phyloP scores from a whole-genome alignment of 371 early-diverging fungal genomes.

The Vairimorpha ceranae region DNA sequence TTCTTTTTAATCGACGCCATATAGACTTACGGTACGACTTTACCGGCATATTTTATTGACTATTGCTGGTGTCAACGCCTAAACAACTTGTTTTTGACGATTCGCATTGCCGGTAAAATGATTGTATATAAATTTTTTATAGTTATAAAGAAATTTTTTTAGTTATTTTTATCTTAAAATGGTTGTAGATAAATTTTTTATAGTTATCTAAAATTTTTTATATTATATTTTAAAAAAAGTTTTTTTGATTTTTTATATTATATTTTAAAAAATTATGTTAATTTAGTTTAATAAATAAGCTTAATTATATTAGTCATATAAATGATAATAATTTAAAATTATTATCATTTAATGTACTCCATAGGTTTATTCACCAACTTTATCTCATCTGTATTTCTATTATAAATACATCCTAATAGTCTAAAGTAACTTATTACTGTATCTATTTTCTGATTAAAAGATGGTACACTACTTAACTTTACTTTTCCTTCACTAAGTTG shows the following conservation, averaged over 20 bases:
- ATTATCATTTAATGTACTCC: neutral
- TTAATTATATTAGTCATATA: neutral
- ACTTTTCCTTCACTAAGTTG: slow-evolving; percentile 18
- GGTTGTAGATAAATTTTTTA: neutral
- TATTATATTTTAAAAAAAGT: neutral
- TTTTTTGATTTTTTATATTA: neutral
- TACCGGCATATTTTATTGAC: no score
- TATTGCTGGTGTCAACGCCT: no score
- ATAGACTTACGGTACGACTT: no score
- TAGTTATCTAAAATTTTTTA: neutral
- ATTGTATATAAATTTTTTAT: no score
- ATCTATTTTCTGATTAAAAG: slow-evolving; percentile 9
- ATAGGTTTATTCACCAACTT: slow-evolving; percentile 1
- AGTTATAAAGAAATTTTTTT: no score
- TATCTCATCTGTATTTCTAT: neutral
- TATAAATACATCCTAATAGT: slow-evolving; percentile 23
- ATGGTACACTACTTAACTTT: slow-evolving; percentile 4
- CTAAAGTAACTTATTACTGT: slow-evolving; percentile 4
- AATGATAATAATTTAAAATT: no score
- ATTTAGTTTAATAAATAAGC: neutral
- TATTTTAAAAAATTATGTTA: neutral
- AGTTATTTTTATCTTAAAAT: no score
- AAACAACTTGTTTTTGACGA: no score
- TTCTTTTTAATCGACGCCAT: no score
- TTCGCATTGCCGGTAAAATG: no score